Percentiles rank a stretch among this genome's conserved stretches.
Conservation (phyloP, 2,329 filamentous ascomycete species). For the Diplocarpon rosae region DNA sequence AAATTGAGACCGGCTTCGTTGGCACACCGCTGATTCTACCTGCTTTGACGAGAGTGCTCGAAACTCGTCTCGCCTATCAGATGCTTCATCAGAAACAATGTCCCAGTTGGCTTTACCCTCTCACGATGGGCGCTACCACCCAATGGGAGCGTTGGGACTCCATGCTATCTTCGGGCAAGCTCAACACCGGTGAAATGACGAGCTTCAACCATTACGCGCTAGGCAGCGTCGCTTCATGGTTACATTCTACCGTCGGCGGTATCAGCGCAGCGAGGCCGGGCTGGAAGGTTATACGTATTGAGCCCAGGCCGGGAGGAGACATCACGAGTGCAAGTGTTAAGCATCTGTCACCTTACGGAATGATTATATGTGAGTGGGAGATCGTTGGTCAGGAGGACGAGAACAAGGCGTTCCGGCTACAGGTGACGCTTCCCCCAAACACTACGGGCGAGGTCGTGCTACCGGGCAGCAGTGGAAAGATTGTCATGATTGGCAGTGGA, state of each 20-base stretch:
- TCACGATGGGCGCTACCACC: constrained; percentile 23
- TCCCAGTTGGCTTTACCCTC: constrained; percentile 25
- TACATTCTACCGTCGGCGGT: constrained; percentile 26
- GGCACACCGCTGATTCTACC: constrained; percentile 22
- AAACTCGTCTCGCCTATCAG: constrained; percentile 25
- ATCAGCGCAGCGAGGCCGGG: constrained; percentile 23
- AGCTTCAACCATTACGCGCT: constrained; percentile 23
- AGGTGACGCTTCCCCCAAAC: constrained; percentile 4
- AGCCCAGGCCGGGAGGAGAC: constrained; percentile 26
- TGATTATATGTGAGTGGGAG: constrained; percentile 18
- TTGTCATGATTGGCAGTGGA: too few species aligned
- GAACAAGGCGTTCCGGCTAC: neutral
- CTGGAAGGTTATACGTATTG: constrained; percentile 25
- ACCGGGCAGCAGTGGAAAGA: neutral
- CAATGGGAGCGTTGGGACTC: constrained; percentile 22
- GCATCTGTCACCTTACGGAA: constrained; percentile 25
- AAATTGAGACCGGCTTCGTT: constrained; percentile 25
- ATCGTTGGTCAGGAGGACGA: constrained; percentile 3
- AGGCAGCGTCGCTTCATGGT: constrained; percentile 16
- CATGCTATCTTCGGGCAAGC: constrained; percentile 18
- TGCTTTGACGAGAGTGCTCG: constrained; percentile 6
- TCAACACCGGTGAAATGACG: constrained; percentile 22
- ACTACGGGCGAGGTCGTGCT: constrained; percentile 41
- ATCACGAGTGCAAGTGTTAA: constrained; percentile 23
- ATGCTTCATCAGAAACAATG: constrained; percentile 30